Evolutionary conservation across 176 grass and related monocot genomes (phyloP).

Genomic region (Bromus sterilis): DNA sequence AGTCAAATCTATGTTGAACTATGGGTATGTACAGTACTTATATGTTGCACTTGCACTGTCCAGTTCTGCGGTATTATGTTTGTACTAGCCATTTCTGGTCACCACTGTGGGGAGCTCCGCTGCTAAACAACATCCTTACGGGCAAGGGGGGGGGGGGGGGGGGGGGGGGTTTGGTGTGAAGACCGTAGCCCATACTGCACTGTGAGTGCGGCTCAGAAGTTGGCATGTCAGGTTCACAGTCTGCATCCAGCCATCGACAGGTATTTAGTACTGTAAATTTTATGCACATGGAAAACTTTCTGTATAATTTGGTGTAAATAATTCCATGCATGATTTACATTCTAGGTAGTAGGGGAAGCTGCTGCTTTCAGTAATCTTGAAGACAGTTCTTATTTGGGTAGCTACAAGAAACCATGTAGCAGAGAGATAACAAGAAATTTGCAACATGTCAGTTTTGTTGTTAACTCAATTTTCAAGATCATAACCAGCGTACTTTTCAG

Average conservation of each 20-base stretch:
- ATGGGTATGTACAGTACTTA: constrained; percentile 11
- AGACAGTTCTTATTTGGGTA: constrained; percentile 52
- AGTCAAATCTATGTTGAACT: constrained; percentile 12
- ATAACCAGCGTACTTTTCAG: neutral
- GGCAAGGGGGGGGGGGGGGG: constrained; percentile 43
- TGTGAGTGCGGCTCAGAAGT: constrained; percentile 49
- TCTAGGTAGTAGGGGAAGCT: constrained; percentile 52
- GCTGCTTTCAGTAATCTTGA: constrained; percentile 57
- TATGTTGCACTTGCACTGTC: constrained; percentile 42
- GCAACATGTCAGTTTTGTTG: neutral
- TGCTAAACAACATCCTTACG: constrained; percentile 60
- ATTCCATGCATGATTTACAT: neutral
- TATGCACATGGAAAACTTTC: neutral
- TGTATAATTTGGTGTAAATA: neutral
- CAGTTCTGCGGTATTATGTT: constrained; percentile 63
- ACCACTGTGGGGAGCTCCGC: constrained; percentile 13
- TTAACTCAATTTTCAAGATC: neutral
- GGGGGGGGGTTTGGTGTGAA: too few relatives aligned
- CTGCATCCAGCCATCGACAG: constrained; percentile 26
- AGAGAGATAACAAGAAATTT: neutral
- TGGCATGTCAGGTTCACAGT: constrained; percentile 61
- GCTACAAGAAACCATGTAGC: constrained; percentile 47
- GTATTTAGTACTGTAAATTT: constrained; percentile 10
- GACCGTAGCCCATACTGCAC: constrained; percentile 51
- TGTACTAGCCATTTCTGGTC: constrained; percentile 38